These are phyloP conservation scores for Phytopythium montanum DNA, from an alignment of 352 stramenopile species.

Conservation along the genomic window DNA sequence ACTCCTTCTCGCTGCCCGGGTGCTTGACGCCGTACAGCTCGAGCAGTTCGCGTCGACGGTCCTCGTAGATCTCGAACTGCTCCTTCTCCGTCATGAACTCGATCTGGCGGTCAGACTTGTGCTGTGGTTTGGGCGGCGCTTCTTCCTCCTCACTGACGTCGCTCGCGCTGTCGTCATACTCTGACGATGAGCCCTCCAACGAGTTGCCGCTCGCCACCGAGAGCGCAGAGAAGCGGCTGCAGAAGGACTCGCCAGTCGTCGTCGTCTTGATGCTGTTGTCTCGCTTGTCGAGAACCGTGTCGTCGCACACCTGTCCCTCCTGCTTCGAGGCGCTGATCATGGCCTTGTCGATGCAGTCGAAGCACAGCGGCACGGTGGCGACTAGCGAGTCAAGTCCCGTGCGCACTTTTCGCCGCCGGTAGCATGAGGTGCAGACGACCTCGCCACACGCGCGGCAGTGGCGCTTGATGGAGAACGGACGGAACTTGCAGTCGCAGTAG, in stretches of 20 bases:
- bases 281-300: constrained; percentile 9
- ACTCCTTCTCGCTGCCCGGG: constrained; percentile 45
- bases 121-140: constrained; percentile 12
- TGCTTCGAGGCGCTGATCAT: constrained; percentile 24
- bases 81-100: constrained; percentile 44
- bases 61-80: constrained; percentile 47
- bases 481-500: constrained; percentile 78
- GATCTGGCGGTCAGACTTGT: constrained; percentile 14
- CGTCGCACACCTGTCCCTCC: constrained; percentile 4
- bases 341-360: constrained; percentile 76
- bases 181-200: constrained; percentile 17
- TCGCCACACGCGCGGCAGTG: constrained; percentile 81
- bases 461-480: constrained; percentile 67
- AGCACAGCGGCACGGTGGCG: constrained; percentile 55
- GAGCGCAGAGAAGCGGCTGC: constrained; percentile 39
- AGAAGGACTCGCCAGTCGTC: constrained; percentile 30
- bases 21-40: constrained; percentile 38
- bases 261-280: constrained; percentile 27
- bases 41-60: constrained; percentile 38
- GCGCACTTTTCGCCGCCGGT: constrained; percentile 50
- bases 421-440: constrained; percentile 76
- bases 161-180: constrained; percentile 27
- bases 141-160: constrained; percentile 24
- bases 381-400: constrained; percentile 5
- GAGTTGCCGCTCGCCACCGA: constrained; percentile 25